phyloP scores from a whole-genome alignment of 2,329 filamentous ascomycete species.

The Colletotrichum sp. region DNA sequence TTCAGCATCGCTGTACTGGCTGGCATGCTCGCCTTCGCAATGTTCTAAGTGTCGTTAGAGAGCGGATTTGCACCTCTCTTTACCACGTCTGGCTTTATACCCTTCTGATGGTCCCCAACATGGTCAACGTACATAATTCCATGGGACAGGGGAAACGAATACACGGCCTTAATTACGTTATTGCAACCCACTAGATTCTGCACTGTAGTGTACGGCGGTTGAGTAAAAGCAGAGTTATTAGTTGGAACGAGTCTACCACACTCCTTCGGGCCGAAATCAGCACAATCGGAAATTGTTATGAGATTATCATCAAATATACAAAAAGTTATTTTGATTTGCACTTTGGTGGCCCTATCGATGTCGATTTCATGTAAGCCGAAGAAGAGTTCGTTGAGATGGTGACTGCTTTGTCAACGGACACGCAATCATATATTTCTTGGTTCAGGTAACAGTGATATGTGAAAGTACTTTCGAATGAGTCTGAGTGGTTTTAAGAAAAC shows the following conservation, averaged over 20 bases:
- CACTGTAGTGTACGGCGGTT: background rate
- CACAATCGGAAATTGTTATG: background rate
- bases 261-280: background rate
- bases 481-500: background rate
- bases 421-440: no score
- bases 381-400: background rate
- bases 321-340: background rate
- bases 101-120: background rate
- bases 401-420: background rate
- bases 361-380: background rate
- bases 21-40: slow-evolving; percentile 13
- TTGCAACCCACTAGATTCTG: background rate
- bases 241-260: background rate
- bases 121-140: background rate
- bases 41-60: slow-evolving; percentile 1
- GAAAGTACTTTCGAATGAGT: no score
- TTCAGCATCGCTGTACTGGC: slow-evolving; percentile 14
- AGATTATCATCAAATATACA: background rate
- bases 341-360: background rate
- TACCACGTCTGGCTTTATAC: background rate
- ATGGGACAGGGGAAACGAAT: background rate
- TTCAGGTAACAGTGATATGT: no score
- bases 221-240: background rate
- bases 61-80: background rate
- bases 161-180: background rate